Conservation (phyloP, 225 moss, liverwort and hornwort species). For the Pseudisothecium myosuroides region DNA sequence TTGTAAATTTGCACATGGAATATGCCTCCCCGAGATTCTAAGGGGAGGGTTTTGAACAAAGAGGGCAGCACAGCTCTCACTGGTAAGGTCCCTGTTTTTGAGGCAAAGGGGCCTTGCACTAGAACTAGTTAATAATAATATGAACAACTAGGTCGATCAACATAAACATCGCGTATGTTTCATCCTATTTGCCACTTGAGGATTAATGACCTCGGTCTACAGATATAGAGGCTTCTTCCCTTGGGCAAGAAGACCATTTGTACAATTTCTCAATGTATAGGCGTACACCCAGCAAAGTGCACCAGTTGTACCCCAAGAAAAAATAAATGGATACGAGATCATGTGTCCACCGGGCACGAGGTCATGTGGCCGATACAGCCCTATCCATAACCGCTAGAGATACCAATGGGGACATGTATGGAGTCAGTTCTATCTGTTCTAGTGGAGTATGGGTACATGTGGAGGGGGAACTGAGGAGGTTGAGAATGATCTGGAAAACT, state of each 20-base stretch:
- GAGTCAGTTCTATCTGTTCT: conserved; percentile 6
- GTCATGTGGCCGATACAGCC: not conserved
- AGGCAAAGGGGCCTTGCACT: not conserved
- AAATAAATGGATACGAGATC: conserved; percentile 6
- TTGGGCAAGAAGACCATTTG: conserved; percentile 1
- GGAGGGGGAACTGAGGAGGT: conserved; percentile 5
- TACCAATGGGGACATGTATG: conserved; percentile 10
- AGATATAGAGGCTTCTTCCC: not conserved
- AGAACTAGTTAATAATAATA: not conserved
- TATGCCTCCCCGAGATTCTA: not conserved
- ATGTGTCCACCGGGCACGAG: not conserved
- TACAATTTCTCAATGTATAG: not conserved
- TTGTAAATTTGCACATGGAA: not conserved
- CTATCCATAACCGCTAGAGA: conserved; percentile 7
- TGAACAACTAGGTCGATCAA: not conserved
- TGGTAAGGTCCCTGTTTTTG: not conserved
- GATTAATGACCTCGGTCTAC: conserved; percentile 2
- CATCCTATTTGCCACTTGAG: not conserved
- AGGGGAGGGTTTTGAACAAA: not conserved
- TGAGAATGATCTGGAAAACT: conserved; percentile 7
- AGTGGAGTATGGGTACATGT: conserved; percentile 16
- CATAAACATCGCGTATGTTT: not conserved
- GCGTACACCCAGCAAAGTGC: not conserved
- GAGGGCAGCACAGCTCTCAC: not conserved
- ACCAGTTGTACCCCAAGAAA: not conserved